Evolutionary conservation across 495 filamentous ascomycete genomes (phyloP).

Genomic region (Aspergillus kassunensis): DNA sequence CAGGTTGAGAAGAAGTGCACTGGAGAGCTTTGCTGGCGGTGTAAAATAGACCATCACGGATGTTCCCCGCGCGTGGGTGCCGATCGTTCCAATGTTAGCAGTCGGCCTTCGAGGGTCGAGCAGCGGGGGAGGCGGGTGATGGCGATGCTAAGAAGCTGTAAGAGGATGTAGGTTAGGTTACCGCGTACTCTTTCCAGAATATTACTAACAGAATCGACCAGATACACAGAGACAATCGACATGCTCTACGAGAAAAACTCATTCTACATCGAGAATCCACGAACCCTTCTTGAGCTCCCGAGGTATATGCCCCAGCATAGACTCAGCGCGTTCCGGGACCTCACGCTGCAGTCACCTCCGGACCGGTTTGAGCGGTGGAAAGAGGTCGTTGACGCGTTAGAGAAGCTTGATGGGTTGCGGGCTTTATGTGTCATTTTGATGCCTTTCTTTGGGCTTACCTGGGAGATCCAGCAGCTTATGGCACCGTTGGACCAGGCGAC

Average conservation of each 20-base stretch:
- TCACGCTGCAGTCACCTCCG: not conserved
- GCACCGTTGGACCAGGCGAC: not conserved
- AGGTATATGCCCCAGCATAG: not conserved
- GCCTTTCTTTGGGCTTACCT: not conserved
- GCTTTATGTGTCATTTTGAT: not conserved
- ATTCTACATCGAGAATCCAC: not conserved
- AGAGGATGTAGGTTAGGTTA: slow-evolving; percentile 7
- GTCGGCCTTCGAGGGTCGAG: not conserved
- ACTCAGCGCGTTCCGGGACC: not conserved
- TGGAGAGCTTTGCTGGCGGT: too few relatives aligned
- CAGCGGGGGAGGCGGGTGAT: not conserved
- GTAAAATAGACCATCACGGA: too few relatives aligned
- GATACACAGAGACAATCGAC: not conserved
- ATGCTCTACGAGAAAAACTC: not conserved
- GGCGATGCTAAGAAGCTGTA: slow-evolving; percentile 15
- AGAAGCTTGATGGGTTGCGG: not conserved
- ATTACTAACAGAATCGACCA: too few relatives aligned
- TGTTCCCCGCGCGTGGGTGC: not conserved
- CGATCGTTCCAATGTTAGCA: not conserved
- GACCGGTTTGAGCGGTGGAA: not conserved
- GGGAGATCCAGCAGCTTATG: not conserved
- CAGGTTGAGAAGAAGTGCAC: not conserved
- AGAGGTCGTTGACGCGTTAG: not conserved
- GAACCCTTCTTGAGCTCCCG: not conserved
- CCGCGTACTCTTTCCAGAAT: not conserved